Percentiles rank a stretch among this genome's conserved stretches.
phyloP scores from a whole-genome alignment of 2,329 filamentous ascomycete genomes.

The Trichoderma sp. region DNA sequence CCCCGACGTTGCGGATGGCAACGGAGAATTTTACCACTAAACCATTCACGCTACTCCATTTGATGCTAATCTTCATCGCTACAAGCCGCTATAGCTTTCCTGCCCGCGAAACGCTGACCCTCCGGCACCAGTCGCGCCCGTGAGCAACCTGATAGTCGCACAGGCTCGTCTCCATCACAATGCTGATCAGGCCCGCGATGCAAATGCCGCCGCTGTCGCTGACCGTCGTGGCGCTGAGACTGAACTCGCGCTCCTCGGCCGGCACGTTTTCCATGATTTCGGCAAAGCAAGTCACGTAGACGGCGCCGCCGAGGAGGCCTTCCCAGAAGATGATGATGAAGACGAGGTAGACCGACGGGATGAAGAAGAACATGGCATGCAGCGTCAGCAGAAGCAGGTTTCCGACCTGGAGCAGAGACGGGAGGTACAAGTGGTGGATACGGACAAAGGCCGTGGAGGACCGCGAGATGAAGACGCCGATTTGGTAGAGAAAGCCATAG shows the following conservation, averaged over 20 bases:
- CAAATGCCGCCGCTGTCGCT: conserved; percentile 92
- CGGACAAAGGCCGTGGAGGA: conserved; percentile 87
- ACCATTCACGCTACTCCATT: conserved; percentile 31
- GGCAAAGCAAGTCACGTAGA: conserved; percentile 96
- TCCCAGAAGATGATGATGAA: conserved; percentile 92
- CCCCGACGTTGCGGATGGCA: conserved; percentile 40
- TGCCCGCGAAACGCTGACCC: conserved; percentile 47
- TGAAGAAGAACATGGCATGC: conserved; percentile 78
- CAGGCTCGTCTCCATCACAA: conserved; percentile 77
- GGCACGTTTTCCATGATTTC: conserved; percentile 86
- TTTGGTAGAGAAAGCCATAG: conserved; percentile 92
- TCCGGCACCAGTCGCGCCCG: conserved; percentile 73
- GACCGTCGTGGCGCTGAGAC: conserved; percentile 83
- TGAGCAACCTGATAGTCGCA: conserved; percentile 84
- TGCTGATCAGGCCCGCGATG: conserved; percentile 80
- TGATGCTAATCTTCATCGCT: neutral
- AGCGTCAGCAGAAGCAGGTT: conserved; percentile 74
- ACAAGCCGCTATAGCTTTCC: conserved; percentile 19
- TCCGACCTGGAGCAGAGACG: conserved; percentile 76
- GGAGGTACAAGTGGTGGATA: conserved; percentile 77
- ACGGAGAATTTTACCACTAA: conserved; percentile 44
- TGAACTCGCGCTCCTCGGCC: conserved; percentile 82
- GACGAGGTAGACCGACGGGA: conserved; percentile 84
- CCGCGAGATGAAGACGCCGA: conserved; percentile 91
- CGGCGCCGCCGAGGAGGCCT: conserved; percentile 82